Evolutionary conservation across 1,139 yeast genomes (phyloP), one percentile per base, ranked within the genome.

Genomic region (Protomyces macrosporus): DNA sequence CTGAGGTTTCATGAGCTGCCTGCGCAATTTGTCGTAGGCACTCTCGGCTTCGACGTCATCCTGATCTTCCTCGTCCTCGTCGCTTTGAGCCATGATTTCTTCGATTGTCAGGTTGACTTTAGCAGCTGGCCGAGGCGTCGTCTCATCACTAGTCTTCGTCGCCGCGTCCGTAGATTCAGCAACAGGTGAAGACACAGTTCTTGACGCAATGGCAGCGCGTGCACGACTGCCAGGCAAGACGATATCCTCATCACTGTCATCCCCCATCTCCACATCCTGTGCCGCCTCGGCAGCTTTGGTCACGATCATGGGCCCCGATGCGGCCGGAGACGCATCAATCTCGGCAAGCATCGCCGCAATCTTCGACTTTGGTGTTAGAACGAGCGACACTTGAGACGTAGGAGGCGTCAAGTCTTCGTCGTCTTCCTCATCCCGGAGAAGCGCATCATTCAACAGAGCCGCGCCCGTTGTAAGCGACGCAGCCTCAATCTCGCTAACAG

Each of bases 51-150:
- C 42, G 42, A 39, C 16, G 40, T 57, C 61, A n/a, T 50, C 42
- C 2, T 23, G 23, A 23, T 23, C 23, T 34, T 51, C 61, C 37
- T 30, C 55, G 9, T 39, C 36, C 14, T 33, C 42, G 12, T 58
- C 56, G 32, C 16, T n/a, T 16, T 35, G 40, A n/a, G 35, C 52
- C 62, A 58, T 58, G 35, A 58, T 58, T n/a, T 51, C 52, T 12
- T 56, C 48, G 23, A 42, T 16, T 10, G 30, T 50, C 35, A 23
- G n/a, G 14, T n/a, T 9, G 9, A 14, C 16, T 9, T n/a, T 14
- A n/a, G 4, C 40, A 54, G 37, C 62, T 52, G 34, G 40, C 48
- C 30, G 33, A 16, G 35, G 34, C 34, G 48, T 16, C 7, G 30
- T 16, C 30, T 45, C 51, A 6, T 45, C 51, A 10, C 14, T 4